Evolutionary conservation across 108 stramenopile genomes (phyloP), one percentile per base, ranked within the genome.

Genomic region (Cylindrotheca fusiformis): DNA sequence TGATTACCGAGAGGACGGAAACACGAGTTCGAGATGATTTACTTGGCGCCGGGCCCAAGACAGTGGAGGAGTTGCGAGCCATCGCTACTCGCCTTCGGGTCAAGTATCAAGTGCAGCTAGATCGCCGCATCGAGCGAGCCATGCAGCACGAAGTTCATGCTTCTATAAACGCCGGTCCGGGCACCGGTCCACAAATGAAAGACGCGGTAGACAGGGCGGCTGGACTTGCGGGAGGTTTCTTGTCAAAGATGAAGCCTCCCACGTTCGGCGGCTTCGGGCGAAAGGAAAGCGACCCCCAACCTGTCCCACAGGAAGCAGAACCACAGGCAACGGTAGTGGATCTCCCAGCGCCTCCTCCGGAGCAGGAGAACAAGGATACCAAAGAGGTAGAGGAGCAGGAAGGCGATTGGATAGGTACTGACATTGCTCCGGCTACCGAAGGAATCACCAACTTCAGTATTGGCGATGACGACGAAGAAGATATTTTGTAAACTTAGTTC

Each of bases 1-100:
- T 75, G 32, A 90, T 93, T 54, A 65, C 89, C 74, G 86, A 88
- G 67, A 68, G 74, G 22, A 87, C 88, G 4, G 88, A 90, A 71
- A 63, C 71, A 52, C 80, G 91, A 45, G 88, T 93, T 8, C 76
- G 84, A 21, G 80, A 90, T 32, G 91, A 93, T 71, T 63, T 90
- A 26, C 67, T 93, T 19, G 86, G 86, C 32, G 86, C 85, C 0
- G 91, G 91, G 0, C 91, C 91, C 3, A 79, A 77, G 48, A 83
- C 74, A 22, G 85, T 90, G 23, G 88, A 81, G n/a, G 88, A 90
- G 69, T 52, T 93, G 19, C 70, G 88, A 44, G 60, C 80, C 19
- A 76, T 93, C 60, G 76, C 79, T 24, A 72, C 57, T 3, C 55
- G 77, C 14, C 71, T 88, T 41, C 75, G 78, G 46, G 61, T 77